Evolutionary conservation across 1,284 basidiomycete genomes (phyloP).

Genomic region (Ganoderma boninense): DNA sequence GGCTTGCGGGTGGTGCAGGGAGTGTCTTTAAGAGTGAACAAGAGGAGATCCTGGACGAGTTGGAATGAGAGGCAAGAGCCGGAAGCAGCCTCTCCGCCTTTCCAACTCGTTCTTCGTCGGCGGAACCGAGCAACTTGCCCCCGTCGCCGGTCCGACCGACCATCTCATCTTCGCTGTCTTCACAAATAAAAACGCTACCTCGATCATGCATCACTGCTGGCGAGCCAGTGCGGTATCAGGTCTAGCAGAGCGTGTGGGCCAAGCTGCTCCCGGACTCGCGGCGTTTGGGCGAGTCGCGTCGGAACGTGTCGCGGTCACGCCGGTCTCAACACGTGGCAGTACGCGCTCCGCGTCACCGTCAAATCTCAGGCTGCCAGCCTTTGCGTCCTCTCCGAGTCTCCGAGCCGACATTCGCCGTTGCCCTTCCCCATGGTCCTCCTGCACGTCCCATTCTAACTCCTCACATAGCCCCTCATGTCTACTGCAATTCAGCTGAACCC

Average conservation of each 20-base stretch:
- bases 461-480: constrained; percentile 31
- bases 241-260: too few relatives aligned
- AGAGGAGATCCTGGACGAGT: not conserved
- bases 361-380: not conserved
- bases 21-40: not conserved
- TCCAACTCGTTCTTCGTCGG: not conserved
- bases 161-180: not conserved
- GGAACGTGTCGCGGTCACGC: constrained; percentile 24
- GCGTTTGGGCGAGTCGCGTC: constrained; percentile 14
- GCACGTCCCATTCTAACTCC: not conserved
- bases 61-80: not conserved
- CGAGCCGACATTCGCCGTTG: constrained; percentile 7
- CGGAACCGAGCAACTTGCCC: not conserved
- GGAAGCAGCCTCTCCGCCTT: not conserved
- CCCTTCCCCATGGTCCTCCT: constrained; percentile 12
- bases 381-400: constrained; percentile 3
- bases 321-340: constrained; percentile 23
- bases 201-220: too few relatives aligned
- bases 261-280: too few relatives aligned
- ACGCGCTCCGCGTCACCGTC: constrained; percentile 2
- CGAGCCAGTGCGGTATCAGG: not conserved
- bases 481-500: constrained; percentile 31
- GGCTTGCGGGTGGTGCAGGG: not conserved
- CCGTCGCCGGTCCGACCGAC: not conserved
- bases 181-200: too few relatives aligned